Percentiles rank a stretch among this genome's conserved stretches.
phyloP scores from a whole-genome alignment of 1,139 yeast species.

The Dujonia santamariae region DNA sequence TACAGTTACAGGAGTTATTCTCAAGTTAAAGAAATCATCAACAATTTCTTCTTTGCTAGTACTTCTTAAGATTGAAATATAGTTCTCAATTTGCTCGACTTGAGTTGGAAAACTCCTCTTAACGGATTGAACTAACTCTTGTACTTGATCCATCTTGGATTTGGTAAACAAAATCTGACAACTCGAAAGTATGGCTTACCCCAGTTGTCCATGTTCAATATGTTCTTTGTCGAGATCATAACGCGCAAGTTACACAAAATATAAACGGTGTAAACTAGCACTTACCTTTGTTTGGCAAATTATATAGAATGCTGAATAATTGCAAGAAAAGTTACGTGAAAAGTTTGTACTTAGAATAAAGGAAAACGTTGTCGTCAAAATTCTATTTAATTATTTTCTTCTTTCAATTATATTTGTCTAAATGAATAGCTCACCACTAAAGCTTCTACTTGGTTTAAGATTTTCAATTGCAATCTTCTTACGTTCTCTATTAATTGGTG shows the following conservation, averaged over 20 bases:
- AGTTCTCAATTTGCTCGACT: constrained; percentile 1
- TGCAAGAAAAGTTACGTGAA: too few species aligned
- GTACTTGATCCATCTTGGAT: constrained; percentile 3
- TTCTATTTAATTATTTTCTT: too few species aligned
- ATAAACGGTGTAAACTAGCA: too few species aligned
- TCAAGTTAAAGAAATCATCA: constrained; percentile 27
- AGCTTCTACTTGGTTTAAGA: constrained; percentile 24
- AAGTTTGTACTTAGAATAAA: too few species aligned
- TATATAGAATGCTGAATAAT: too few species aligned
- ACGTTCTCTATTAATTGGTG: constrained; percentile 27
- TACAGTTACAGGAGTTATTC: constrained; percentile 34
- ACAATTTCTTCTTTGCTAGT: constrained; percentile 21
- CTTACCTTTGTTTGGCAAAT: too few species aligned
- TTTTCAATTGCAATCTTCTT: constrained; percentile 28
- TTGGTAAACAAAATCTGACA: too few species aligned
- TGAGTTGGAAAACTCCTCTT: neutral
- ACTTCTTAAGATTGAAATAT: constrained; percentile 1
- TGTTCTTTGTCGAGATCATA: too few species aligned
- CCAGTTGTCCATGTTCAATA: too few species aligned
- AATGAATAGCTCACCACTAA: constrained; percentile 34
- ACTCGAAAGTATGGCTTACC: too few species aligned
- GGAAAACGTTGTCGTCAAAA: too few species aligned
- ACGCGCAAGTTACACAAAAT: too few species aligned
- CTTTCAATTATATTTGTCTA: constrained; percentile 8
- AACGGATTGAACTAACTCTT: neutral